phyloP scores from a whole-genome alignment of 2,329 filamentous ascomycete genomes.

The Colletotrichum gloeosporioides region DNA sequence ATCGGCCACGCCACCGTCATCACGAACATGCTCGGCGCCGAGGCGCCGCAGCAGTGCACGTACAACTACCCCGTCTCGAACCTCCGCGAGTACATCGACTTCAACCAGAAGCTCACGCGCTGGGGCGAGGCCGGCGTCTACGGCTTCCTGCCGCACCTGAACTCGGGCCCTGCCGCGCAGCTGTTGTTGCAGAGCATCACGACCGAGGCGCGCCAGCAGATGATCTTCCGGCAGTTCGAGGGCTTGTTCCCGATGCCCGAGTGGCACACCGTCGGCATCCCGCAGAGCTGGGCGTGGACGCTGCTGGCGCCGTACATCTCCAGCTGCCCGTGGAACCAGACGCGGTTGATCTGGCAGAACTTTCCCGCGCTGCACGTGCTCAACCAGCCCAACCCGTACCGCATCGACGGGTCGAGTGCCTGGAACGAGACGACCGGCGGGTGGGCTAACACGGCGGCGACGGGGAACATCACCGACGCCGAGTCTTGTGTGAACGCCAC shows the following conservation, averaged over 20 bases:
- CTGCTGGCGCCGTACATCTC: slow-evolving; percentile 82
- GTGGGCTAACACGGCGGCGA: slow-evolving; percentile 60
- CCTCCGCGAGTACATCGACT: slow-evolving; percentile 80
- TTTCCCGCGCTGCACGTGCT: slow-evolving; percentile 74
- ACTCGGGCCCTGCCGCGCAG: slow-evolving; percentile 76
- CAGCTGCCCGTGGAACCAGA: slow-evolving; percentile 74
- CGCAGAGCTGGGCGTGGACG: slow-evolving; percentile 86
- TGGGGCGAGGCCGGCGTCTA: slow-evolving; percentile 82
- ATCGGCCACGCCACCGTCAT: slow-evolving; percentile 78
- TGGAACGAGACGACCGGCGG: slow-evolving; percentile 69
- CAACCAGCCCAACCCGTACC: slow-evolving; percentile 79
- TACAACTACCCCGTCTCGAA: slow-evolving; percentile 83
- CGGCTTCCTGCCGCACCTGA: slow-evolving; percentile 79
- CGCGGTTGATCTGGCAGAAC: slow-evolving; percentile 83
- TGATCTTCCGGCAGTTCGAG: slow-evolving; percentile 83
- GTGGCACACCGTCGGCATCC: slow-evolving; percentile 81
- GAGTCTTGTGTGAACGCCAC: slow-evolving; percentile 65
- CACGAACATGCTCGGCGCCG: slow-evolving; percentile 75
- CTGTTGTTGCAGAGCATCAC: slow-evolving; percentile 79
- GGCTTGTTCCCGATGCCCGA: slow-evolving; percentile 83
- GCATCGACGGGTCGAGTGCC: slow-evolving; percentile 66
- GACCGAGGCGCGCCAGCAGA: slow-evolving; percentile 81
- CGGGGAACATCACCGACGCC: slow-evolving; percentile 43
- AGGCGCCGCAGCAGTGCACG: slow-evolving; percentile 75
- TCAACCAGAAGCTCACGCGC: slow-evolving; percentile 84